A percentile compares a stretch with the other conserved stretches of the same genome.
phyloP scores from a whole-genome alignment of 2,329 filamentous ascomycete genomes.

The Parafenestella ontariensis region DNA sequence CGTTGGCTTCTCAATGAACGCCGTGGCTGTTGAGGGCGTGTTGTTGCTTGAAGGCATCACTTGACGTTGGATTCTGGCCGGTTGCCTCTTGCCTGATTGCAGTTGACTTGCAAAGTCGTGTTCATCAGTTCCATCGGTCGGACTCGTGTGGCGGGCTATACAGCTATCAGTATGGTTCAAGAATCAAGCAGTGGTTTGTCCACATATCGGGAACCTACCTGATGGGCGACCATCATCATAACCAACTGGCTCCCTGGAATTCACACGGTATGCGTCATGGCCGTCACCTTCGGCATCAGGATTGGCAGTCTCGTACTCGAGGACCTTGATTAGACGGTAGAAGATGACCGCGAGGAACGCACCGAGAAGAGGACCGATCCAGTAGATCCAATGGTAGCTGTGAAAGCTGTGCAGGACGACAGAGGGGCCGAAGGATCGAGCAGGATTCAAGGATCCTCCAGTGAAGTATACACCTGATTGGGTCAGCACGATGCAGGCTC shows the following conservation, averaged over 20 bases:
- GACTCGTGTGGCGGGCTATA: conserved; percentile 27
- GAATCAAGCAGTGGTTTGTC: background rate
- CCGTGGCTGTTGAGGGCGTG: conserved; percentile 4
- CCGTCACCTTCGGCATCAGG: conserved; percentile 57
- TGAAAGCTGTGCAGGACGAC: conserved; percentile 54
- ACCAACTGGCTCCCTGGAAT: conserved; percentile 18
- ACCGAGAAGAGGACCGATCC: conserved; percentile 57
- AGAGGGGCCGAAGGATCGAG: conserved; percentile 58
- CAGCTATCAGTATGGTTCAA: conserved; percentile 19
- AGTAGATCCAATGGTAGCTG: conserved; percentile 60
- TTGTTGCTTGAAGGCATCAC: conserved; percentile 2
- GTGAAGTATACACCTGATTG: conserved; percentile 54
- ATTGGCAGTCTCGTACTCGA: conserved; percentile 61
- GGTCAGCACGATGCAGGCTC: conserved; percentile 10
- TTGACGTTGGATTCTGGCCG: conserved; percentile 5
- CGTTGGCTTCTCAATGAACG: conserved; percentile 13
- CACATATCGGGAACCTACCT: conserved; percentile 14
- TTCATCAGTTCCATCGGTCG: conserved; percentile 39
- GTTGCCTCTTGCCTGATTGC: conserved; percentile 13
- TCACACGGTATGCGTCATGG: conserved; percentile 35
- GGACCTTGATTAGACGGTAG: conserved; percentile 57
- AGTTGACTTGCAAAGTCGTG: conserved; percentile 25
- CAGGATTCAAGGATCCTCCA: conserved; percentile 57
- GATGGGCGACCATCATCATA: conserved; percentile 8
- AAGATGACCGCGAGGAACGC: conserved; percentile 56